phyloP scores from a whole-genome alignment of 352 stramenopile species.

The Globisporangium acanthophoron region DNA sequence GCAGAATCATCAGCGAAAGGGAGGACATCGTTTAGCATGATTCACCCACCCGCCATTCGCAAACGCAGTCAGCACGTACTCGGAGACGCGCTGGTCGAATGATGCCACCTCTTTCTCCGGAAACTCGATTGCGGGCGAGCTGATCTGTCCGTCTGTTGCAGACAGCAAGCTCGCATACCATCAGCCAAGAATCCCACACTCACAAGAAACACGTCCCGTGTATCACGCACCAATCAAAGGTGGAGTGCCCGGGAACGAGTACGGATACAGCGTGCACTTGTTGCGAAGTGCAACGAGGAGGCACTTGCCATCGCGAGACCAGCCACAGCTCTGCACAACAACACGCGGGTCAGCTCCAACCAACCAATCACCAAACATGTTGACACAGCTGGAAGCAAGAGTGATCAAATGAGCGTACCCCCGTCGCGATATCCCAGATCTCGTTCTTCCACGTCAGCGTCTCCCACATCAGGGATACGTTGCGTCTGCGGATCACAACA shows the following conservation, averaged over 20 bases:
- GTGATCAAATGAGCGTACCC: slow-evolving; percentile 23
- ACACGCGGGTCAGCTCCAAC: neutral
- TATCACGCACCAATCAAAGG: slow-evolving; percentile 46
- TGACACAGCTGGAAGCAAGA: neutral
- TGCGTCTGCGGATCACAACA: slow-evolving; percentile 20
- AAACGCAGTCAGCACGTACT: slow-evolving; percentile 20
- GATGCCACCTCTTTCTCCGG: slow-evolving; percentile 54
- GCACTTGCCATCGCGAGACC: slow-evolving; percentile 65
- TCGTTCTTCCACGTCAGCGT: slow-evolving; percentile 76
- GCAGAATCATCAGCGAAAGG: neutral
- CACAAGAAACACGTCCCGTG: neutral
- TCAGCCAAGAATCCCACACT: neutral
- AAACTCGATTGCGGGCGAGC: slow-evolving; percentile 62
- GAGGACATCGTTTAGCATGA: too few relatives aligned
- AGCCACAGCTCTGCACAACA: slow-evolving; percentile 52
- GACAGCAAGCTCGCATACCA: neutral
- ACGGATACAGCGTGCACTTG: slow-evolving; percentile 55
- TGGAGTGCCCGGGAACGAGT: slow-evolving; percentile 51
- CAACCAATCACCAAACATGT: neutral
- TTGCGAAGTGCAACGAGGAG: slow-evolving; percentile 63
- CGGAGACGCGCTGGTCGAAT: slow-evolving; percentile 51
- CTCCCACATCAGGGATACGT: slow-evolving; percentile 73
- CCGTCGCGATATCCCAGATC: slow-evolving; percentile 61
- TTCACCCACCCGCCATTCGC: neutral
- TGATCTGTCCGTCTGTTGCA: slow-evolving; percentile 60